Conservation (phyloP, 1,139 yeast species). For the Ogataea hybrid region DNA sequence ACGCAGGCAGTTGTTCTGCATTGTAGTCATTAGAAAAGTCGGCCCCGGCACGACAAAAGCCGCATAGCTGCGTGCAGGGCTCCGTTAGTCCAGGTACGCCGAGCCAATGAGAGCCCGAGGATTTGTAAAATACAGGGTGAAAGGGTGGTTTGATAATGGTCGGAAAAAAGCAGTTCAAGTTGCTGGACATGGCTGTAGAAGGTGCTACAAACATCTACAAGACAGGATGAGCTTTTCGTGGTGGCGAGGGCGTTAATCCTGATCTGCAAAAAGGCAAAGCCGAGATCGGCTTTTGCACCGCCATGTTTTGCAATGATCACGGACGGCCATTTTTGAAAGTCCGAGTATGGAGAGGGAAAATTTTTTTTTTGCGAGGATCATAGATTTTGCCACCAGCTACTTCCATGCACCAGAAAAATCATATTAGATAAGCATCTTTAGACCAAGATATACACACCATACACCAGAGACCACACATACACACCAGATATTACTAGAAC, state of each 20-base stretch:
- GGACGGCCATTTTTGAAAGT: not conserved
- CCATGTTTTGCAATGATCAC: not conserved
- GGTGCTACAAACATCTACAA: not conserved
- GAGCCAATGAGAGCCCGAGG: conserved; percentile 16
- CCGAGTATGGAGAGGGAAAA: not conserved
- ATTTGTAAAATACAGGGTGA: conserved; percentile 11
- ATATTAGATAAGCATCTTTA: too few species aligned
- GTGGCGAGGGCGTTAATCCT: not conserved
- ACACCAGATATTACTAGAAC: conserved; percentile 7
- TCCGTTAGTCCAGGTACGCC: conserved; percentile 9
- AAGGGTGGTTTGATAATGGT: not conserved
- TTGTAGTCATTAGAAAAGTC: conserved; percentile 7
- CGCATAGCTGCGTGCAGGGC: conserved; percentile 15
- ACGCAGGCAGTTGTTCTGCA: conserved; percentile 5
- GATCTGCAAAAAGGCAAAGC: not conserved
- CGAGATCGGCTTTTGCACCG: conserved; percentile 7
- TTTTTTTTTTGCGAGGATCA: too few species aligned
- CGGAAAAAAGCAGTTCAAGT: not conserved
- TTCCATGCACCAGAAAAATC: not conserved
- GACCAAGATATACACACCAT: not conserved
- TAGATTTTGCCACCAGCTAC: not conserved
- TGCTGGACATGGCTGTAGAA: not conserved
- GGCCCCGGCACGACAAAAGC: conserved; percentile 15
- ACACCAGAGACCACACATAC: not conserved
- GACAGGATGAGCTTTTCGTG: not conserved